Evolutionary conservation across 305 asterid genomes (phyloP), one percentile per base, ranked within the genome.

Genomic region (Solanum hybrid): DNA sequence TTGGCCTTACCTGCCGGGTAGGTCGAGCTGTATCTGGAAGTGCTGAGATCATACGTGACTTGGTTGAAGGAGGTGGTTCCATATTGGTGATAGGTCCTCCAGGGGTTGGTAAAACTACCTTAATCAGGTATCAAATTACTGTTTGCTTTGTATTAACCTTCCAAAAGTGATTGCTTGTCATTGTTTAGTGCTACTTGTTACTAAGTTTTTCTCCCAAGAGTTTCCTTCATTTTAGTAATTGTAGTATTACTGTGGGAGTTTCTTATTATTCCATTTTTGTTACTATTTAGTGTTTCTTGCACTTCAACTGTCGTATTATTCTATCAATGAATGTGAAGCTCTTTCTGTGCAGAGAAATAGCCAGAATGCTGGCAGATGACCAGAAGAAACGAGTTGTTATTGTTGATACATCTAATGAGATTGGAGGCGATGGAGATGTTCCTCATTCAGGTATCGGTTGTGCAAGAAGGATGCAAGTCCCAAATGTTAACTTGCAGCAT

Each of bases 401-500:
- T 91, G 98, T 97, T 89, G 99, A 97, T 91, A 97, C 99, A 11
- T 97, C 99, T 9, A 97, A 97, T 93, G 99, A 97, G 92, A 97
- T 97, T 10, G 99, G 99, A 82, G 99, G 99, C 24, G 99, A 97
- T 80, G 99, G 99, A 31, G 99, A 97, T 88, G 95, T 97, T 89
- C 99, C 99, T 90, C 99, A 97, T 94, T 94, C 96, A 84, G 99
- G 98, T 75, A 97, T 97, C 27, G 99, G 99, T 26, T 95, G 96
- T 89, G 98, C 99, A 90, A 94, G 99, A 94, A 94, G 99, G 94
- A 97, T 97, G 99, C 99, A 97, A 95, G 99, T 96, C 61, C 98
- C 98, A 38, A 97, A 96, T 91, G 99, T 97, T 94, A 95, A 95
- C 89, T 87, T 97, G 97, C 99, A 97, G 93, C 99, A 97, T 91